Evolutionary conservation across 306 rosid genomes (phyloP).

Genomic region (Crataegus laevigata): DNA sequence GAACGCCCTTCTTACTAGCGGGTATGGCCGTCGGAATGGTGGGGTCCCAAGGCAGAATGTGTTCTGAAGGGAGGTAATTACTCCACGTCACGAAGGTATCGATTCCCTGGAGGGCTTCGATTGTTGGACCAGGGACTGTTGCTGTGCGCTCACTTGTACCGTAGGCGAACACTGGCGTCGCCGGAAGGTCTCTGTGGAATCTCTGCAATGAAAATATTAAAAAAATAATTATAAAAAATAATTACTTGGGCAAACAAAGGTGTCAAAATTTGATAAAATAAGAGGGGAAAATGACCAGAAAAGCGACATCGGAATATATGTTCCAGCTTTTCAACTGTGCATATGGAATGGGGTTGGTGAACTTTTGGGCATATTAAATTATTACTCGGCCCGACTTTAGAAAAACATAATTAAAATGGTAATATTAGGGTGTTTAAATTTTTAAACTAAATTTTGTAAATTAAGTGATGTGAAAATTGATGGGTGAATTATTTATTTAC

Average conservation of each 20-base stretch:
- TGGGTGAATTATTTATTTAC: no score
- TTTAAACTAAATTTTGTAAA: no score
- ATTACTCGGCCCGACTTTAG: background rate
- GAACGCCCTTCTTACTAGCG: slow-evolving; percentile 34
- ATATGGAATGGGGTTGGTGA: background rate
- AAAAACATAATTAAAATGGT: background rate
- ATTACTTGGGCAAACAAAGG: background rate
- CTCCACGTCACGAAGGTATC: slow-evolving; percentile 56
- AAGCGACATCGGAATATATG: background rate
- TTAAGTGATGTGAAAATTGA: no score
- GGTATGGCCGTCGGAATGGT: slow-evolving; percentile 56
- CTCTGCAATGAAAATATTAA: slow-evolving; percentile 39
- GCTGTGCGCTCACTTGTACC: slow-evolving; percentile 37
- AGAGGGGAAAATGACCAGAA: background rate
- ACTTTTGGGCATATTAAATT: background rate
- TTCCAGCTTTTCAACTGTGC: background rate
- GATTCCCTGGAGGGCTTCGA: slow-evolving; percentile 49
- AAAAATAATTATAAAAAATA: background rate
- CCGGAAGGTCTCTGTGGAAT: slow-evolving; percentile 69
- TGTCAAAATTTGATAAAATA: background rate
- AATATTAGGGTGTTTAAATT: no score
- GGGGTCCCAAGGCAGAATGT: slow-evolving; percentile 83
- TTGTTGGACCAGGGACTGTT: slow-evolving; percentile 78
- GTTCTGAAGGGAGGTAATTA: slow-evolving; percentile 58
- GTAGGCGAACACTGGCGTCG: slow-evolving; percentile 58